A percentile compares a stretch with the other conserved stretches of the same genome.
These are phyloP conservation scores for Arachis hypogaea DNA, from an alignment of 306 rosid genomes.

Conservation along the genomic window DNA sequence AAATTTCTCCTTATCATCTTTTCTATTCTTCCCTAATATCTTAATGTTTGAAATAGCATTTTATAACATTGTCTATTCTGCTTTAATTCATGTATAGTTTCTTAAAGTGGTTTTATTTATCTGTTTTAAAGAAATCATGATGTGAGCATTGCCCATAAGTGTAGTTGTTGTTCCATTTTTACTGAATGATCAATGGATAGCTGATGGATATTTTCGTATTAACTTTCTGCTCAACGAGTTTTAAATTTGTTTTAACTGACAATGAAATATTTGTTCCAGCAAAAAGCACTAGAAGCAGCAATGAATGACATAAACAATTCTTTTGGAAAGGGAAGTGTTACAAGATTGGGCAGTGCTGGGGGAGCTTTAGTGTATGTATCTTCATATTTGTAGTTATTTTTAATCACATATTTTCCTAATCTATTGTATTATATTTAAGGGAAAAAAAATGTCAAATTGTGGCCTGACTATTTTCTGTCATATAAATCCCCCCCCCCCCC, in stretches of 20 bases:
- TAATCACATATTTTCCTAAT: constrained; percentile 20
- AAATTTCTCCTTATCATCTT: constrained; percentile 16
- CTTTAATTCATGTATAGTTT: constrained; percentile 18
- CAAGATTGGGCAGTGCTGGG: constrained; percentile 96
- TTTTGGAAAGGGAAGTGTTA: constrained; percentile 97
- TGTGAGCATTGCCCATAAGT: not conserved
- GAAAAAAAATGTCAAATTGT: constrained; percentile 6
- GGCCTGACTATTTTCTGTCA: constrained; percentile 31
- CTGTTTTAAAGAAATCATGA: constrained; percentile 21
- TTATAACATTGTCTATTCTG: not conserved
- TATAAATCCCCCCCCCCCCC: constrained; percentile 10
- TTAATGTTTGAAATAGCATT: constrained; percentile 11
- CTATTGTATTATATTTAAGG: not conserved
- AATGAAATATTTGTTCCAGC: constrained; percentile 54
- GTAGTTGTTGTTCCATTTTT: constrained; percentile 31
- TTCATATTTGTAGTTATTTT: constrained; percentile 25
- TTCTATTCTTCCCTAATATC: not conserved
- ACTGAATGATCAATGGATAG: constrained; percentile 2
- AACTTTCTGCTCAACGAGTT: not conserved
- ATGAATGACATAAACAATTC: constrained; percentile 93
- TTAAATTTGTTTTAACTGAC: constrained; percentile 36
- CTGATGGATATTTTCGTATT: not conserved
- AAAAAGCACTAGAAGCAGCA: constrained; percentile 95
- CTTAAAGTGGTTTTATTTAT: constrained; percentile 4
- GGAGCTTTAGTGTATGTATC: constrained; percentile 93